Evolutionary conservation across 2,329 filamentous ascomycete genomes (phyloP).

Genomic region (Acrocalymma vagum): DNA sequence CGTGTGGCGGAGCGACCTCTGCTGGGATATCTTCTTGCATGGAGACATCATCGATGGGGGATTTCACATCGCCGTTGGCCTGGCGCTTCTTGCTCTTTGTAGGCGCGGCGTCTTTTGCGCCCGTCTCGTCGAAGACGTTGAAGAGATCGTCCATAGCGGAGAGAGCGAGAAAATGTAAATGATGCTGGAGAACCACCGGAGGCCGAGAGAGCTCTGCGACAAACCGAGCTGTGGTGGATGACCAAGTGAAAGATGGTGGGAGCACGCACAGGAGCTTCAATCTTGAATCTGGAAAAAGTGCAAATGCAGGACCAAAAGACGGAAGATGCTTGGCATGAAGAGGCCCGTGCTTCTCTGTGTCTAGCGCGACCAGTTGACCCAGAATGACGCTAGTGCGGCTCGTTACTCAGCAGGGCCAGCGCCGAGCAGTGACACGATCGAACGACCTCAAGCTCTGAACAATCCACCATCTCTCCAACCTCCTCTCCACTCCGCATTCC

Average conservation of each 20-base stretch:
- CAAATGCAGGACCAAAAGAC: background rate
- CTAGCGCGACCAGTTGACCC: slow-evolving; percentile 3
- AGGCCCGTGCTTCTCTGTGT: slow-evolving; percentile 6
- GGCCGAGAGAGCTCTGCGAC: no score
- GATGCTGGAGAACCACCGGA: background rate
- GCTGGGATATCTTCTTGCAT: slow-evolving; percentile 56
- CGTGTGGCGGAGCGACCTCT: slow-evolving; percentile 15
- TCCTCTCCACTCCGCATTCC: slow-evolving; percentile 35
- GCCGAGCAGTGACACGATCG: slow-evolving; percentile 13
- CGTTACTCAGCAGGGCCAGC: slow-evolving; percentile 3
- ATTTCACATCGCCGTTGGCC: slow-evolving; percentile 80
- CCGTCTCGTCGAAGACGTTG: slow-evolving; percentile 55
- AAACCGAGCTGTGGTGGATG: no score
- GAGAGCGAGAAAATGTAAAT: no score
- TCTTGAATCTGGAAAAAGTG: background rate
- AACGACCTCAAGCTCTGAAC: slow-evolving; percentile 10
- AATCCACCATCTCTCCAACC: slow-evolving; percentile 25
- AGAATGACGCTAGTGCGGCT: background rate
- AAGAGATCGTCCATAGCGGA: slow-evolving; percentile 54
- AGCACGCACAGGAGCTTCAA: background rate
- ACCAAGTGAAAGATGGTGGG: no score
- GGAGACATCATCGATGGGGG: slow-evolving; percentile 50
- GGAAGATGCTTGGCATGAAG: slow-evolving; percentile 5
- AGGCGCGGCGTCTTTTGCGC: slow-evolving; percentile 30
- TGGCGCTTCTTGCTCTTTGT: slow-evolving; percentile 83